These are phyloP conservation scores for Trametes punicea DNA, from an alignment of 768 basidiomycete species.

Conservation along the genomic window DNA sequence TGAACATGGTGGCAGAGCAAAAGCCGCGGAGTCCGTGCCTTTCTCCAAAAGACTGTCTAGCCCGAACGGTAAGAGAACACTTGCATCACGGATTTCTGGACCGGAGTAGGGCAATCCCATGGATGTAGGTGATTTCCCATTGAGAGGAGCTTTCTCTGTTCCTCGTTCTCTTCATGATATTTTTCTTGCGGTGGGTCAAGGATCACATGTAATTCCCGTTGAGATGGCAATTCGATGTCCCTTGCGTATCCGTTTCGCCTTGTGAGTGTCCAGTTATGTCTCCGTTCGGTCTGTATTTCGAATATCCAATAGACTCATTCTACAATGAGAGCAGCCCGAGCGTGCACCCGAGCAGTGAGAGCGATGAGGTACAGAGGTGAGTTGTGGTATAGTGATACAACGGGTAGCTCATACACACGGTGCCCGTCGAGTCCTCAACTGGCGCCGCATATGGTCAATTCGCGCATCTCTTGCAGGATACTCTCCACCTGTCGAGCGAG, in stretches of 20 bases:
- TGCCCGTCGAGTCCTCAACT: slow-evolving; percentile 17
- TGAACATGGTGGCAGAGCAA: too few relatives aligned
- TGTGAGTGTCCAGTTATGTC: background rate
- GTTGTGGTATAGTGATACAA: slow-evolving; percentile 13
- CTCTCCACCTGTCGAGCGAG: slow-evolving; percentile 72
- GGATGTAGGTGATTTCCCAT: too few relatives aligned
- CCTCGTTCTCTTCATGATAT: too few relatives aligned
- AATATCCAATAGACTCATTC: background rate
- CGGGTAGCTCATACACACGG: background rate
- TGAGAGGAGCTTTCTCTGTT: too few relatives aligned
- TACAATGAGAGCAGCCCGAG: background rate
- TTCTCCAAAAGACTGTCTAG: too few relatives aligned
- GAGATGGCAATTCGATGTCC: background rate
- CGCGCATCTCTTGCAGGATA: slow-evolving; percentile 95
- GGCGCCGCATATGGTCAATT: slow-evolving; percentile 88
- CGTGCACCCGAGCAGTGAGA: background rate
- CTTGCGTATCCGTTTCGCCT: background rate
- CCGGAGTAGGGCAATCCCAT: too few relatives aligned
- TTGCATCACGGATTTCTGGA: too few relatives aligned
- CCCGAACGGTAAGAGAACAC: too few relatives aligned
- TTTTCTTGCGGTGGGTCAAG: too few relatives aligned
- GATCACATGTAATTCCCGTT: too few relatives aligned
- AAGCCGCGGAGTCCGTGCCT: background rate
- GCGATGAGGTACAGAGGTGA: background rate
- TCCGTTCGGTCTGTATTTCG: background rate